Evolutionary conservation across 768 basidiomycete species (phyloP).

Genomic region (Fistulinella prunicolor): DNA sequence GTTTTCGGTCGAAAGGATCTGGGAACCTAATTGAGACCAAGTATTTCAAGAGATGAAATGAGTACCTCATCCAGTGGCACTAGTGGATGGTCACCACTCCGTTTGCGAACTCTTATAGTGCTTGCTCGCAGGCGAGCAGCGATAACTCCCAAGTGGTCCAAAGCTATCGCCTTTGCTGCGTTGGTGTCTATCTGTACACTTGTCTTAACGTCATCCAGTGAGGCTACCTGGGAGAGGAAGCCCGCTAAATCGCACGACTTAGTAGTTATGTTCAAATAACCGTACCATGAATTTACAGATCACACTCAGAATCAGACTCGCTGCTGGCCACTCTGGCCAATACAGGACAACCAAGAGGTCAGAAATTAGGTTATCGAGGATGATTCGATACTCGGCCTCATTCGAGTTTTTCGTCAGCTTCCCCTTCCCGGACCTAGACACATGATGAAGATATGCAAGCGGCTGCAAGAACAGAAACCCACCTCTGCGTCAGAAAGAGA

Average conservation of each 20-base stretch:
- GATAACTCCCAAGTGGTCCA: slow-evolving; percentile 94
- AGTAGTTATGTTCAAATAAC: neutral
- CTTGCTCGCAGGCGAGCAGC: slow-evolving; percentile 75
- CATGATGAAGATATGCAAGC: neutral
- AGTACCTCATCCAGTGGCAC: slow-evolving; percentile 71
- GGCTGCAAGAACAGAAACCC: neutral
- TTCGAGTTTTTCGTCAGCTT: slow-evolving; percentile 88
- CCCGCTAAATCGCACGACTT: neutral
- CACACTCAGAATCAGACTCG: slow-evolving; percentile 75
- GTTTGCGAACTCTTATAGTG: slow-evolving; percentile 37
- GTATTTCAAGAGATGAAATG: neutral
- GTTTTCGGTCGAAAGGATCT: slow-evolving; percentile 56
- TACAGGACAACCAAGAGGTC: slow-evolving; percentile 87
- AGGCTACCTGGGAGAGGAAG: slow-evolving; percentile 55
- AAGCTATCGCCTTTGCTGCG: slow-evolving; percentile 82
- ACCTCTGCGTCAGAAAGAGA: slow-evolving; percentile 70
- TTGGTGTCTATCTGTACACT: slow-evolving; percentile 65
- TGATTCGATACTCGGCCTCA: slow-evolving; percentile 89
- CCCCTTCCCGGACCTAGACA: slow-evolving; percentile 71
- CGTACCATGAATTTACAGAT: slow-evolving; percentile 83
- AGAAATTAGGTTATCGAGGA: slow-evolving; percentile 87
- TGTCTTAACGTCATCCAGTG: slow-evolving; percentile 79
- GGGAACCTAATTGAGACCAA: neutral
- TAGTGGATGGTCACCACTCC: slow-evolving; percentile 38
- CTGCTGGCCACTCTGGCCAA: slow-evolving; percentile 98